Evolutionary conservation across 805 yeast species (phyloP), one percentile per base, ranked within the genome.

Genomic region (Wickerhamomyces silvicola): DNA sequence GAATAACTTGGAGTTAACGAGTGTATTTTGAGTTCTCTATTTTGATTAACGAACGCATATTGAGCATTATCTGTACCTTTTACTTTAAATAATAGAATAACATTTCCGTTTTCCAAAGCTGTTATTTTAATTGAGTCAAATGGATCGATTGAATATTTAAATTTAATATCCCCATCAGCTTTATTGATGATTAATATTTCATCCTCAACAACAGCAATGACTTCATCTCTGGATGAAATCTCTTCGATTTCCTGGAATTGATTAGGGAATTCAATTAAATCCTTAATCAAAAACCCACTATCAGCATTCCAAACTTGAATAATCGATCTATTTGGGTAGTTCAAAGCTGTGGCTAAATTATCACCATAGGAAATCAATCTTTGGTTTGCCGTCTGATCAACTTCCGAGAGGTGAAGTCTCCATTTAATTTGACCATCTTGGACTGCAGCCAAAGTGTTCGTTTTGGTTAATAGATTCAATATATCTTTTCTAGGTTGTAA

Each of bases 351-450:
- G 6, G 39, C 32, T 2, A 38, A 31, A 3, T 36, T 24, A 3
- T 37, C 30, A 6, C 33, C 37, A 16, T 43, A 37, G 2, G 35
- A 14, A 4, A 33, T 26, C 14, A 48, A 15, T 13, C 24, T 32
- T 11, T 37, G 36, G 29, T 40, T 32, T 7, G 41, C 43, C 21
- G 39, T 54, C 4, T 24, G 19, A 5, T 39, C 39, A 21, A 41
- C 23, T 10, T 40, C 44, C 14, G 41, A 43, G 11, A 59, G 35
- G 10, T 38, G 45, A 9, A 50, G 42, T 38, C 64, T 56, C 59
- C 66, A 58, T 11, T 50, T 30, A 4, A 57, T 23, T 2, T 44
- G 37, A 4, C 70, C 72, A 5, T 59, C 45, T 28, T 60, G 50
- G 1, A 70, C 37, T 20, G 60, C 64, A 0, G 66, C 56, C 2